phyloP scores from a whole-genome alignment of 495 filamentous ascomycete genomes.

The Ascobolus immersus region DNA sequence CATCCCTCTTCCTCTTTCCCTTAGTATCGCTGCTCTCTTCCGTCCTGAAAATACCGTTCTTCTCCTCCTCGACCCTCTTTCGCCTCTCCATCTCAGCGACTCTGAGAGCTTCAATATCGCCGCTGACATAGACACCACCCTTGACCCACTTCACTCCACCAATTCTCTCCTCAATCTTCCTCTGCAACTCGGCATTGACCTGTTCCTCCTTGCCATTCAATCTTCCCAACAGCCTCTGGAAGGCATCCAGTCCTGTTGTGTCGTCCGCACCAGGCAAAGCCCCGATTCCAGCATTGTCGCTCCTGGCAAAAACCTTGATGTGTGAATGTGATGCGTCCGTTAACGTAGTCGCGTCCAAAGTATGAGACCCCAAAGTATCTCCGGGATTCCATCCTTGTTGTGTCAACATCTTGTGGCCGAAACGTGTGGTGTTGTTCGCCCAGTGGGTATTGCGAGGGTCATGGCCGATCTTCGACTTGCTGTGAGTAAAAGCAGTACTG shows the following conservation, averaged over 20 bases:
- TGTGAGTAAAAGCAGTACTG: slow-evolving; percentile 17
- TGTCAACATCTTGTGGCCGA: slow-evolving; percentile 65
- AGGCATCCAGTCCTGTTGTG: slow-evolving; percentile 53
- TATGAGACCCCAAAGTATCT: slow-evolving; percentile 46
- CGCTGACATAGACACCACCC: slow-evolving; percentile 21
- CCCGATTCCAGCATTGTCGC: slow-evolving; percentile 71
- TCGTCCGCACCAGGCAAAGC: slow-evolving; percentile 35
- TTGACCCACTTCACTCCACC: slow-evolving; percentile 49
- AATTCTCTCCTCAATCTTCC: slow-evolving; percentile 25
- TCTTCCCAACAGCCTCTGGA: slow-evolving; percentile 60
- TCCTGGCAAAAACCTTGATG: slow-evolving; percentile 40
- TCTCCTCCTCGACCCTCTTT: slow-evolving; percentile 2
- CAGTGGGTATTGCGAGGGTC: slow-evolving; percentile 90
- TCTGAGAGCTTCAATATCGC: slow-evolving; percentile 6
- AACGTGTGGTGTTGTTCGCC: slow-evolving; percentile 53
- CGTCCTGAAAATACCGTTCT: slow-evolving; percentile 1
- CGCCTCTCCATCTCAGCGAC: background rate
- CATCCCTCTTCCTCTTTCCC: slow-evolving; percentile 6
- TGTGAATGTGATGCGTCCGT: slow-evolving; percentile 50
- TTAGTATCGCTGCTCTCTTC: slow-evolving; percentile 9
- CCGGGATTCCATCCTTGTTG: slow-evolving; percentile 80
- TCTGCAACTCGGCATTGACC: slow-evolving; percentile 33
- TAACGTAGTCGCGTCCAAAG: slow-evolving; percentile 46
- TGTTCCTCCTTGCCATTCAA: slow-evolving; percentile 65
- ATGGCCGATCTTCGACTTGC: slow-evolving; percentile 53